Base-by-base conservation (phyloP, 495 filamentous ascomycete species). In the Aspergillus bridgeri region DNA sequence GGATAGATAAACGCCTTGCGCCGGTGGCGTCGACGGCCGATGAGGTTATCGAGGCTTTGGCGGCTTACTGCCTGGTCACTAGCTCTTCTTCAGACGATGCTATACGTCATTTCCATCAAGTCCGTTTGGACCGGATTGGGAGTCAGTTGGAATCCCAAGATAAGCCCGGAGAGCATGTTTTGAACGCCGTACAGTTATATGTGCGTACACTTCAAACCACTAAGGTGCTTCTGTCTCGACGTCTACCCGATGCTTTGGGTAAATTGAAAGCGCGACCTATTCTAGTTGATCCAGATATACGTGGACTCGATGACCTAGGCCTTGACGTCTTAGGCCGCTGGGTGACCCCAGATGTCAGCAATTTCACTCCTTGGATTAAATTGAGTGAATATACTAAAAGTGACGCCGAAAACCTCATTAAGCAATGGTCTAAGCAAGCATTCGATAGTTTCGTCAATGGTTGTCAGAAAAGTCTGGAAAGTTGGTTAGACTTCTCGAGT, bases 341-440 rank as follows among this genome's bases (percentile, higher is more conserved):
- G 90, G 86, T 95, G 42, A 82, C 89, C 6, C 84, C 91, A 13
- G 91, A 96, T 51, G 88, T 97, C 27, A 81, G 81, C 27, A 89
- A 87, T 51, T 98, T 95, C 70, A 95, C 86, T 0, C 95, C 94
- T 0, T 96, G 91, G 76, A 89, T 96, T 48, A 85, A 91, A 27
- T 82, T 95, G 60, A 91, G 92, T 55, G 90, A 95, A 60, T 68
- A 96, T 24, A 82, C 85, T 22, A 81, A 81, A 22, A 60, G 74
- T 18, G 82, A 91, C 56, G 86, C 86, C 0, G 78, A 82, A 24
- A 81, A 86, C 49, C 80, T 83, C 51, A 81, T 94, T 20, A 81
- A 80, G 42, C 71, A 75, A 43, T 98, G 94, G 95, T 89, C 90
- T 0, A 80, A 77, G 47, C 76, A 83, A 49, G 89, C 91, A 6